Conservation (phyloP, 23 red algal species). For the Gracilaria gracilis region DNA sequence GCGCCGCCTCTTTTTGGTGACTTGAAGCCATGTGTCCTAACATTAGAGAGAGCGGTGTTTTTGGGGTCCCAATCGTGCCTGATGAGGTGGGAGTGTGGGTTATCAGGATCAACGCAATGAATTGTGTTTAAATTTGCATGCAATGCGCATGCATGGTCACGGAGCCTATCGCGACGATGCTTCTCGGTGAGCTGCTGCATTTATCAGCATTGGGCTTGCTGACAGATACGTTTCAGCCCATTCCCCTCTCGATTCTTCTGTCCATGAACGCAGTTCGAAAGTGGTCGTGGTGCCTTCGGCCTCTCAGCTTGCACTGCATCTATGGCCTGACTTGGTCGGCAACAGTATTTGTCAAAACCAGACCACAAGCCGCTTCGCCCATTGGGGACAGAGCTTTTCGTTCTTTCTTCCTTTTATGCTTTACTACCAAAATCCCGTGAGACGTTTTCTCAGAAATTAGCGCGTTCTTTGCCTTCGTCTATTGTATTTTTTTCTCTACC, state of each 20-base stretch:
- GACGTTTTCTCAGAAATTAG: neutral
- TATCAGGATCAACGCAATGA: conserved; percentile 9
- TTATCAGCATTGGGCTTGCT: neutral
- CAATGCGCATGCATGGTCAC: conserved; percentile 1
- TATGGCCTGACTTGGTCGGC: too few relatives aligned
- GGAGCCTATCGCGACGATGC: neutral
- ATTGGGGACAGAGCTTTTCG: neutral
- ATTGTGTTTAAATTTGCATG: conserved; percentile 3
- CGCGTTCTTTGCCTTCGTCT: neutral
- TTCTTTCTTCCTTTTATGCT: neutral
- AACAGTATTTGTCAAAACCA: too few relatives aligned
- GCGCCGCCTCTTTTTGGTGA: neutral
- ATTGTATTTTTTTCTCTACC: neutral
- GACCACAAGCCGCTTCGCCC: neutral
- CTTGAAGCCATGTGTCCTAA: neutral
- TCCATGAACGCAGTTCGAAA: neutral
- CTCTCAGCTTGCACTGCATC: too few relatives aligned
- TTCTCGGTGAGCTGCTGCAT: neutral
- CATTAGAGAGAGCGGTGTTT: too few relatives aligned
- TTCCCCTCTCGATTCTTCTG: neutral
- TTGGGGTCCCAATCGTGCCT: too few relatives aligned
- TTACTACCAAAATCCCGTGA: neutral
- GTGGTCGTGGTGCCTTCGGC: too few relatives aligned
- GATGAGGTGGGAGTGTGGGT: neutral
- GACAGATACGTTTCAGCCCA: neutral